These are phyloP conservation scores for Curvularia spicifera DNA, from an alignment of 2,329 filamentous ascomycete species.

Conservation along the genomic window DNA sequence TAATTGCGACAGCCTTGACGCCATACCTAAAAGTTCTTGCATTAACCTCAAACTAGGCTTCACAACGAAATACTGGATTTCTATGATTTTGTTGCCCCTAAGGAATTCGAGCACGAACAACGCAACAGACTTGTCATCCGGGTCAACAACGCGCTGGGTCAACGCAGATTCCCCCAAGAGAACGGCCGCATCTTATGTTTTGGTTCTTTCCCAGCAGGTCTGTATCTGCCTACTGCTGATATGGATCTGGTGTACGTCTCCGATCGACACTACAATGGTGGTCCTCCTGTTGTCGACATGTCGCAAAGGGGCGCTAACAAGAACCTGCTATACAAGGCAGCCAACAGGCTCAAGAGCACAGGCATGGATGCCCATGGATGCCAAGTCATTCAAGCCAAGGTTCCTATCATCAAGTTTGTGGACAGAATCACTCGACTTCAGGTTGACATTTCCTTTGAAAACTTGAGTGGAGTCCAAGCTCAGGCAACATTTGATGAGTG, in stretches of 20 bases:
- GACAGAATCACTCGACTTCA: constrained; percentile 79
- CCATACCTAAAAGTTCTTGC: not conserved
- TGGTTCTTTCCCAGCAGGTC: constrained; percentile 89
- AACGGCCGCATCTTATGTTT: constrained; percentile 73
- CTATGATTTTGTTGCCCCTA: constrained; percentile 81
- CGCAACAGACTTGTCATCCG: constrained; percentile 75
- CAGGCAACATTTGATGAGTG: constrained; percentile 81
- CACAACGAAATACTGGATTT: constrained; percentile 92
- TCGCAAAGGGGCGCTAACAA: constrained; percentile 56
- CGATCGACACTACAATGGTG: constrained; percentile 63
- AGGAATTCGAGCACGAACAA: constrained; percentile 76
- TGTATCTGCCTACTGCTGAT: constrained; percentile 79
- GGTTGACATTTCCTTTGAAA: constrained; percentile 95
- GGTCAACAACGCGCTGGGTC: constrained; percentile 64
- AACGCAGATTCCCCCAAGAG: constrained; percentile 26
- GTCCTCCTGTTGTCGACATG: constrained; percentile 45
- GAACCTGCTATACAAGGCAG: constrained; percentile 66
- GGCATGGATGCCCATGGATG: constrained; percentile 64
- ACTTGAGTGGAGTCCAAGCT: constrained; percentile 78
- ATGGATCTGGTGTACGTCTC: constrained; percentile 91
- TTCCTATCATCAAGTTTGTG: constrained; percentile 90
- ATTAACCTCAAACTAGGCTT: constrained; percentile 60
- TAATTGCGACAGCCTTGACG: not conserved
- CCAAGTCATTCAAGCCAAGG: constrained; percentile 74
- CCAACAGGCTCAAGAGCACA: constrained; percentile 61